Evolutionary conservation across 805 yeast species (phyloP).

Genomic region (Lipomyces spencermartinsiae): DNA sequence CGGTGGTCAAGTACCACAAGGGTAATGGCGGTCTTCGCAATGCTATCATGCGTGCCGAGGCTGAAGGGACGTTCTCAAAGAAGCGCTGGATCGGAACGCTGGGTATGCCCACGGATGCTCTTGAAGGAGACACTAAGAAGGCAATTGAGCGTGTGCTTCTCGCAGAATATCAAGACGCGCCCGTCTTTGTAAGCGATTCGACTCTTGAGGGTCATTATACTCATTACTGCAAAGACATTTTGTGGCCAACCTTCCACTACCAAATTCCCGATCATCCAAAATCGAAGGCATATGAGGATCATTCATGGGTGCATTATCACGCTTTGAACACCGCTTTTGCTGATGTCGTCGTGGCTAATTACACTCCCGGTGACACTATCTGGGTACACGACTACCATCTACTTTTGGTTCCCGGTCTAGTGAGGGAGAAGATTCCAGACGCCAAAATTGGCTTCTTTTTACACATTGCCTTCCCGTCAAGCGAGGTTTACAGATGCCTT

Average conservation of each 20-base stretch:
- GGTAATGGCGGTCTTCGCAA: conserved; percentile 91
- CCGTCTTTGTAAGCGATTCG: conserved; percentile 76
- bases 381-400: conserved; percentile 97
- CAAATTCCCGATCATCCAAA: conserved; percentile 96
- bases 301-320: conserved; percentile 87
- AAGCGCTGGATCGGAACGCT: conserved; percentile 86
- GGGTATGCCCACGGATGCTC: conserved; percentile 87
- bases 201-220: conserved; percentile 90
- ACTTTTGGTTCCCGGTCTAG: conserved; percentile 82
- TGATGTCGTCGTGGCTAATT: conserved; percentile 68
- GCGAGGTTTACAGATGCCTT: conserved; percentile 92
- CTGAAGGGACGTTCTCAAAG: conserved; percentile 45
- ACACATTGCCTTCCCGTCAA: conserved; percentile 93
- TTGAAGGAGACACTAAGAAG: conserved; percentile 62
- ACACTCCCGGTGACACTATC: conserved; percentile 73
- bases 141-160: conserved; percentile 55
- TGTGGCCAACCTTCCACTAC: conserved; percentile 95
- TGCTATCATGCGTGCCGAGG: conserved; percentile 69
- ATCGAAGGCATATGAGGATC: conserved; percentile 92
- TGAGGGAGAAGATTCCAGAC: conserved; percentile 72
- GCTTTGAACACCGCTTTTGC: conserved; percentile 80
- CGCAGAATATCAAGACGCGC: conserved; percentile 61
- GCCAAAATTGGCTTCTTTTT: conserved; percentile 91
- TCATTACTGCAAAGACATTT: conserved; percentile 88
- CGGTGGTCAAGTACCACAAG: conserved; percentile 65